Evolutionary conservation across 495 filamentous ascomycete species (phyloP).

Genomic region (Aspergillus ostianus): DNA sequence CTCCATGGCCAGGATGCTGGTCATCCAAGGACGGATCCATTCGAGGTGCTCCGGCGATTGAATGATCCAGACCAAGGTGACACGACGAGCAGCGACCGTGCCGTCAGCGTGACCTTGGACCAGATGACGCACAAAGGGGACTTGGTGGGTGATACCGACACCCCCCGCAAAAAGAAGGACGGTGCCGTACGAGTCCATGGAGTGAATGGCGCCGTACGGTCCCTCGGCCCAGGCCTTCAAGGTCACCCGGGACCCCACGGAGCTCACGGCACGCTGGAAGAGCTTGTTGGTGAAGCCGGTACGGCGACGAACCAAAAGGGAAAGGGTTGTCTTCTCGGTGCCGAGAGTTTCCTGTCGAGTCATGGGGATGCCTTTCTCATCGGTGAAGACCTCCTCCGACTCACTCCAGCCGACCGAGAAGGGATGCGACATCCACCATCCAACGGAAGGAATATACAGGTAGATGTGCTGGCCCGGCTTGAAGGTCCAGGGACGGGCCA

Average conservation of each 20-base stretch:
- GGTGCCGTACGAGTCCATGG: slow-evolving; percentile 86
- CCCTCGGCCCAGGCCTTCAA: slow-evolving; percentile 72
- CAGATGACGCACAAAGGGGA: slow-evolving; percentile 82
- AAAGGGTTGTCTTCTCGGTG: slow-evolving; percentile 58
- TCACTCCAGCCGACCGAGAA: slow-evolving; percentile 92
- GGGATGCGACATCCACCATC: slow-evolving; percentile 83
- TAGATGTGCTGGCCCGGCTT: slow-evolving; percentile 85
- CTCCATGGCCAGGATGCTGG: slow-evolving; percentile 74
- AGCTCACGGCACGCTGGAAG: slow-evolving; percentile 57
- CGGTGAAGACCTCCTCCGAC: slow-evolving; percentile 28
- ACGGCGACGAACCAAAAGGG: slow-evolving; percentile 79
- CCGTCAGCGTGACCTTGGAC: slow-evolving; percentile 69
- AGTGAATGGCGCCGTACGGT: slow-evolving; percentile 80
- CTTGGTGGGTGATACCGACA: slow-evolving; percentile 91
- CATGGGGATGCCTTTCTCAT: slow-evolving; percentile 45
- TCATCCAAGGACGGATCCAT: slow-evolving; percentile 96
- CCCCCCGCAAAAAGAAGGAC: slow-evolving; percentile 88
- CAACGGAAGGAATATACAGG: slow-evolving; percentile 74
- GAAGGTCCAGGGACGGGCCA: slow-evolving; percentile 75
- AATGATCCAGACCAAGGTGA: slow-evolving; percentile 88
- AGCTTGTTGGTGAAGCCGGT: slow-evolving; percentile 85
- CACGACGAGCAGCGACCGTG: slow-evolving; percentile 72
- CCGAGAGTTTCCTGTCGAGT: slow-evolving; percentile 33
- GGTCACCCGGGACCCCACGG: slow-evolving; percentile 44
- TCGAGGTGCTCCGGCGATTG: slow-evolving; percentile 83